Base-by-base conservation (phyloP, 1,284 basidiomycete genomes). In the Boletus semigastroideus region DNA sequence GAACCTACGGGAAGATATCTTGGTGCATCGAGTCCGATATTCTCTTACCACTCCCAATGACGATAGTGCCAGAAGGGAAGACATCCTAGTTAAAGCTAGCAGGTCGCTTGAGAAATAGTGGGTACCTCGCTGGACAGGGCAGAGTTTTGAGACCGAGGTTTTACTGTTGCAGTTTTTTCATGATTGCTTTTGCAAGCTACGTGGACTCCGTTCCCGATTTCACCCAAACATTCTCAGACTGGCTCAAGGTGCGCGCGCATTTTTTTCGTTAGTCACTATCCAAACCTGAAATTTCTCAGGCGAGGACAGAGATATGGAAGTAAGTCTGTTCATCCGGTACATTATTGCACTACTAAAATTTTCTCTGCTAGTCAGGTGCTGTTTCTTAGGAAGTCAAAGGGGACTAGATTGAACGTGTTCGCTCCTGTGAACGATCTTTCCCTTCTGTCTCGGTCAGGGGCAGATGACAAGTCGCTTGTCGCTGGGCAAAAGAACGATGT, bases 251-350 rank as follows among this genome's bases (percentile, higher is more conserved):
- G 42, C 28, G 74, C 62, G 13, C n/a, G 12, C 44, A 43, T 33
- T 38, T 27, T 25, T 51, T 25, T 3, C 38, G 45, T 25, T 38
- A 20, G 5, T 44, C 25, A 33, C 28, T 46, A 1, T 34, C 52
- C 11, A 42, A 33, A 34, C 30, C 27, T 53, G 40, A 39, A 38
- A 39, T 31, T 2, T 7, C 11, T 38, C 62, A 91, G 83, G 74
- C 84, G 7, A 82, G 96, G 38, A 87, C 89, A 8, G 96, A 99
- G 68, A 94, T 99, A 37, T 95, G 90, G 87, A 95, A 92, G 92
- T 92, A 65, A 70, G 91, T 69, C n/a, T n/a, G 17, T 10, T 25
- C 45, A 3, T 42, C 38, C 42, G 16, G 46, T 33, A 55, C 20
- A 54, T 46, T 34, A 44, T 25, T 37, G 9, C 40, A 42, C 36